Base-by-base conservation (phyloP, 495 filamentous ascomycete species). In the Aspergillus funiculosus region DNA sequence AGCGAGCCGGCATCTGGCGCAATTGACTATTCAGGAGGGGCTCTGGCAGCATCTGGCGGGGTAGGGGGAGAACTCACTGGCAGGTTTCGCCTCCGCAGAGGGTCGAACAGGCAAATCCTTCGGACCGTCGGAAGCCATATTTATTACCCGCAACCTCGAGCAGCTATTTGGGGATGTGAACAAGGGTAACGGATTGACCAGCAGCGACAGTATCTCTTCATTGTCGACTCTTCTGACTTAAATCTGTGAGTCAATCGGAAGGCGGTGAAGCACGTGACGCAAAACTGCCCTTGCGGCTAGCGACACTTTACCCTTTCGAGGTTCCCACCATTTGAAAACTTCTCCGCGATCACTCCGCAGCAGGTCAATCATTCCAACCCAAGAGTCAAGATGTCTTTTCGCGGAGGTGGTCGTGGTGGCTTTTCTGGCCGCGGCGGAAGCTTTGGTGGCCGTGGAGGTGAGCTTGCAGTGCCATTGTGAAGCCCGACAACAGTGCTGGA, bases 271-370 rank as follows among this genome's bases (percentile, higher is more conserved):
- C 65, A 67, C 50, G 61, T 66, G 64, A 59, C 41, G 36, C 14
- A 8, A 61, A 66, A 65, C 62, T 69, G 64, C 65, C 65, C 65
- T n/a, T 55, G 47, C 46, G 50, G 57, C 63, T 68, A 68, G 67
- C 64, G 66, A 71, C 62, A 64, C 65, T 71, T 69, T 70, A 66
- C 69, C 67, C 58, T 50, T 67, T 71, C 60, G 53, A 67, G 68
- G 45, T 65, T 72, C 64, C 64, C 71, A 66, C 70, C 63, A 56
- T 56, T 57, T 62, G 68, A 73, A 74, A 72, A 71, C 68, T 74
- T 71, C 68, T 69, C 62, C 58, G 55, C 37, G 28, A 52, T 52
- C 50, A 50, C 47, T 47, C 39, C 51, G 48, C 43, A 43, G 41
- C 57, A 60, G 51, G 52, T 50, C 48, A 48, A 59, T 44, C 53